phyloP scores from a whole-genome alignment of 2,329 filamentous ascomycete species.

The Cladosporium halotolerans region DNA sequence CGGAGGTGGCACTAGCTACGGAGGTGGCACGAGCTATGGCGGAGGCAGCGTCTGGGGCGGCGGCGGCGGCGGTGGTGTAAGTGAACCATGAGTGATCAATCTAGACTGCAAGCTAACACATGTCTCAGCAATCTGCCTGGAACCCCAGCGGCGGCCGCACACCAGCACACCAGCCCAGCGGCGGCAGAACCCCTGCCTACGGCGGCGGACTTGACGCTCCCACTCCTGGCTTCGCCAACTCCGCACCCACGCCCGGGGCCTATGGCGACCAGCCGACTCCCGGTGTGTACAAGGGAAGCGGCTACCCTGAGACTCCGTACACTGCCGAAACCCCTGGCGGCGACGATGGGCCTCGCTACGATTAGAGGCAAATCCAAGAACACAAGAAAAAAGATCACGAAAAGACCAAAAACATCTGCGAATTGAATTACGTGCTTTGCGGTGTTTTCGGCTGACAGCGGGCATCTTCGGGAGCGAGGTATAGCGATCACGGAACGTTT shows the following conservation, averaged over 20 bases:
- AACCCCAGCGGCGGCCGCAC: conserved; percentile 32
- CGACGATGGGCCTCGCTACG: conserved; percentile 39
- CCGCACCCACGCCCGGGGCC: conserved; percentile 37
- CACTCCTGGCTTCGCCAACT: conserved; percentile 33
- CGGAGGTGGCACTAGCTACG: conserved; percentile 44
- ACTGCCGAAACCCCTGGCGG: conserved; percentile 53
- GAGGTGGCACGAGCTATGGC: conserved; percentile 37
- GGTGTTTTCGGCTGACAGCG: neutral
- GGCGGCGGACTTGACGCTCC: conserved; percentile 58
- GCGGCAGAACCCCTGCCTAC: conserved; percentile 74
- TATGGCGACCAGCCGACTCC: conserved; percentile 32
- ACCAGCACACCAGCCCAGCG: conserved; percentile 52
- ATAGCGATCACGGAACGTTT: neutral
- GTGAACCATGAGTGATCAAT: conserved; percentile 5
- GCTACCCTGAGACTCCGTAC: conserved; percentile 47
- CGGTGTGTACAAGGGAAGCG: conserved; percentile 31
- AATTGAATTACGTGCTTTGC: neutral
- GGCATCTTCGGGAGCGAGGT: neutral
- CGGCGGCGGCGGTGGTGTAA: conserved; percentile 21
- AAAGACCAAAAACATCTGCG: too few relatives aligned
- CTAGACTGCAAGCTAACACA: conserved; percentile 28
- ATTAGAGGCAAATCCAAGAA: conserved; percentile 16
- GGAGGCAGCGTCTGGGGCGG: conserved; percentile 28
- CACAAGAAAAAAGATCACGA: neutral
- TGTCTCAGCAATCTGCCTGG: conserved; percentile 30